phyloP scores from a whole-genome alignment of 2,329 filamentous ascomycete species.

The Reticulascus tulasneorum region DNA sequence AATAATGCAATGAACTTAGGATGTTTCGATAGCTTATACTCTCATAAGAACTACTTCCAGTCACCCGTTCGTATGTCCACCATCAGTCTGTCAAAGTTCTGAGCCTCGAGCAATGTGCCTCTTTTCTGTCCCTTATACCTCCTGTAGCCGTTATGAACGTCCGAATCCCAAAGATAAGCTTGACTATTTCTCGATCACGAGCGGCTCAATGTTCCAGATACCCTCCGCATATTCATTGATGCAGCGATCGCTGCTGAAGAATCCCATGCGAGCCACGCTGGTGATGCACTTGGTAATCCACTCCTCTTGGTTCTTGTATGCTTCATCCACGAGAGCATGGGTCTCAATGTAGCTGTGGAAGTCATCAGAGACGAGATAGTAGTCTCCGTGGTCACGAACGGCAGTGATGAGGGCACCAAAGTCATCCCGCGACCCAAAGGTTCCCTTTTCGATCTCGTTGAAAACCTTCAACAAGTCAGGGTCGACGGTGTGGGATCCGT shows the following conservation, averaged over 20 bases:
- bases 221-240: constrained; percentile 96
- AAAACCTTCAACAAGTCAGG: constrained; percentile 77
- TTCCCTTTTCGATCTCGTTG: constrained; percentile 71
- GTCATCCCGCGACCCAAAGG: constrained; percentile 72
- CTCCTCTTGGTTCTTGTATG: constrained; percentile 86
- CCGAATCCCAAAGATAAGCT: too few species aligned
- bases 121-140: too few species aligned
- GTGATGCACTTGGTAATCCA: constrained; percentile 90
- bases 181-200: constrained; percentile 41
- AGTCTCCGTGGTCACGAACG: constrained; percentile 90
- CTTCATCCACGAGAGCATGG: constrained; percentile 84
- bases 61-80: too few species aligned
- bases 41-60: too few species aligned
- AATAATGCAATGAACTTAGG: too few species aligned
- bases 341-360: constrained; percentile 94
- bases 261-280: constrained; percentile 90
- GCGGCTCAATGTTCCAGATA: constrained; percentile 95
- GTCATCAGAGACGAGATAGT: constrained; percentile 96
- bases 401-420: constrained; percentile 82
- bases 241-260: constrained; percentile 92
- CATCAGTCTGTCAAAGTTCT: too few species aligned
- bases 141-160: too few species aligned
- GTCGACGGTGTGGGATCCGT: constrained; percentile 75
- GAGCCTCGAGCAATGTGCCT: too few species aligned
- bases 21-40: too few species aligned